Evolutionary conservation across 768 basidiomycete genomes (phyloP).

Genomic region (Mycena amicta): DNA sequence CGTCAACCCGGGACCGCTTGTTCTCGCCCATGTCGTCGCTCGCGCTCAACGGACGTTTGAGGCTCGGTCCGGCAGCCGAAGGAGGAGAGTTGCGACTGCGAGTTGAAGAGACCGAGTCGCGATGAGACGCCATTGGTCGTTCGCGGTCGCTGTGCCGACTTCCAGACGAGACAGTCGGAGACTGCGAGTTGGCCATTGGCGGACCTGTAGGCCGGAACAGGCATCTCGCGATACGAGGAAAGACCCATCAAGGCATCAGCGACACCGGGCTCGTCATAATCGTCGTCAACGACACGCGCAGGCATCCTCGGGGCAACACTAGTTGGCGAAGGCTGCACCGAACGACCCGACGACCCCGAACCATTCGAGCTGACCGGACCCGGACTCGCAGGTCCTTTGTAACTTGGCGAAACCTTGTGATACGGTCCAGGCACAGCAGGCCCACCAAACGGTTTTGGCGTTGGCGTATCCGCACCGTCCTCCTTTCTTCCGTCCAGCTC

Average conservation of each 20-base stretch:
- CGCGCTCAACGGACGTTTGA: conserved; percentile 75
- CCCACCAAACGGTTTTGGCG: conserved; percentile 43
- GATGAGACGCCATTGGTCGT: conserved; percentile 54
- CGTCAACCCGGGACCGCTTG: conserved; percentile 69
- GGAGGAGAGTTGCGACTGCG: conserved; percentile 69
- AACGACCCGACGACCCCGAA: conserved; percentile 61
- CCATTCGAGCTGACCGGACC: conserved; percentile 69
- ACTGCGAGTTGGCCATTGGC: conserved; percentile 46
- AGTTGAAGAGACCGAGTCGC: conserved; percentile 69
- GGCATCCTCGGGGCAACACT: conserved; percentile 61
- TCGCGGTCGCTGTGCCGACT: conserved; percentile 52
- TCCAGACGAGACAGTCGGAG: conserved; percentile 61
- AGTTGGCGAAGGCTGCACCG: conserved; percentile 74
- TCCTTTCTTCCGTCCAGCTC: conserved; percentile 46
- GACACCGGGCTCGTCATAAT: conserved; percentile 89
- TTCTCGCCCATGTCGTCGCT: conserved; percentile 55
- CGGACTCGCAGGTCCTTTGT: conserved; percentile 50
- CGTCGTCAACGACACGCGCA: conserved; percentile 79
- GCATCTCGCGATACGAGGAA: conserved; percentile 42
- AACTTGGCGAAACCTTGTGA: conserved; percentile 31
- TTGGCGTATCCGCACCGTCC: conserved; percentile 46
- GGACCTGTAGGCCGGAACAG: conserved; percentile 30
- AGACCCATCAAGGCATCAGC: conserved; percentile 83
- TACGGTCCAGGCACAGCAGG: conserved; percentile 24
- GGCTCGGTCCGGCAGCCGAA: conserved; percentile 36